Conservation (phyloP, 139 green algal genomes). For the Eudorina sp. region DNA sequence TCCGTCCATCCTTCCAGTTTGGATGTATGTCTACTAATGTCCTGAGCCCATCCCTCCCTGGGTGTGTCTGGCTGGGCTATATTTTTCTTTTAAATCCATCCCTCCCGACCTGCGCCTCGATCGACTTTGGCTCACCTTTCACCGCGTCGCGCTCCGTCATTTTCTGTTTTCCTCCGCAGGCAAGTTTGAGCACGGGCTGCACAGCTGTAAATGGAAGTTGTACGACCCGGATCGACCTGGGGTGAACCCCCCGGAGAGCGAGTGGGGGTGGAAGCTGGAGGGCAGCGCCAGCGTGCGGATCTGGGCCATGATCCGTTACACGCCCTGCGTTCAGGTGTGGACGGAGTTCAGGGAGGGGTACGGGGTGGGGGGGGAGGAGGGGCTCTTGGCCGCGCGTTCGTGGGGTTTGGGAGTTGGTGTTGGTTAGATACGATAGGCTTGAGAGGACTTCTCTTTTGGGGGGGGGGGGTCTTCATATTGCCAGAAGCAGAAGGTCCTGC, state of each 20-base stretch:
- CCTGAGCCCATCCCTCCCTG: no score
- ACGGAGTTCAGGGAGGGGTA: not conserved
- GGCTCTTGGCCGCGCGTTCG: no score
- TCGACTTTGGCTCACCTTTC: no score
- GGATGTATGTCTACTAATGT: no score
- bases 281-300: not conserved
- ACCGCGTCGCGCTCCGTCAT: not conserved
- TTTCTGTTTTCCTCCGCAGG: not conserved
- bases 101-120: no score
- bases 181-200: not conserved
- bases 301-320: not conserved
- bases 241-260: not conserved
- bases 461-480: no score
- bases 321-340: slow-evolving; percentile 10
- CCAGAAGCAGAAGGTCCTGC: no score
- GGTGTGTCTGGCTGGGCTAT: no score
- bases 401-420: not conserved
- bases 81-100: no score
- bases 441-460: no score
- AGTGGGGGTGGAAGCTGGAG: not conserved
- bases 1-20: no score
- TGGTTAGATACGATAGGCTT: not conserved
- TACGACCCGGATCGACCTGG: not conserved
- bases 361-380: not conserved
- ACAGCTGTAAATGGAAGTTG: not conserved